Base-by-base conservation (phyloP, 441 rosid genomes). In the Euphorbia schlechtendalii region DNA sequence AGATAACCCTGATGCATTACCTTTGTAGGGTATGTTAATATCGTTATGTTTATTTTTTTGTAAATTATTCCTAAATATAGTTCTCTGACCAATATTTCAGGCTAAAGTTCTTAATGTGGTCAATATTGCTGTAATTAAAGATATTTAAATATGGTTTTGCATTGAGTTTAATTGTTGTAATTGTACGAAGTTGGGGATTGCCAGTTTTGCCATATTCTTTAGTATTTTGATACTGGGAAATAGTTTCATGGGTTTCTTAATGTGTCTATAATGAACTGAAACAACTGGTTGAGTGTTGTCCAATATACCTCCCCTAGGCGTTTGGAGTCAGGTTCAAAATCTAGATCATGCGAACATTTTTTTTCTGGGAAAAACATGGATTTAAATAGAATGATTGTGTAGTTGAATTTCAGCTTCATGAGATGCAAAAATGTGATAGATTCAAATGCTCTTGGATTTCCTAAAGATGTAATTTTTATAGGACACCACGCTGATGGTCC, bases 1-100 rank as follows among this genome's bases (percentile, higher is more conserved):
- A 86, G 84, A 92, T 89, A 96, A 95, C 98, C 25, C 96, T 92
- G 41, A 89, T 92, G 99, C 96, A 95, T 82, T 95, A 85, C 79
- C 89, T 95, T 66, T 95, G 99, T 82, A 95, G 85, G 97, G 99
- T 95, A 76, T 67, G 59, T 2, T 63, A 57, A 49, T 11, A 46
- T 22, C 61, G 18, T 62, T 64, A 27, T 53, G 51, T 61, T 2
- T 22, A 56, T 58, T 55, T 59, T 55, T 59, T 63, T 27, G 38
- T 10, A 55, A 59, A 12, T 28, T 56, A 41, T 9, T 52, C 38
- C 1, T 18, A 41, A 67, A n/a, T 6, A 27, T 20, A 22, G 30
- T 38, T 14, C 21, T 20, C 30, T 56, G 27, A 27, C 49, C 10
- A 8, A 41, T 17, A 56, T 8, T 27, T 41, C 43, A 18, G 56